Conservation (phyloP, 345 rosid species). For the Rubroshorea leprosula region DNA sequence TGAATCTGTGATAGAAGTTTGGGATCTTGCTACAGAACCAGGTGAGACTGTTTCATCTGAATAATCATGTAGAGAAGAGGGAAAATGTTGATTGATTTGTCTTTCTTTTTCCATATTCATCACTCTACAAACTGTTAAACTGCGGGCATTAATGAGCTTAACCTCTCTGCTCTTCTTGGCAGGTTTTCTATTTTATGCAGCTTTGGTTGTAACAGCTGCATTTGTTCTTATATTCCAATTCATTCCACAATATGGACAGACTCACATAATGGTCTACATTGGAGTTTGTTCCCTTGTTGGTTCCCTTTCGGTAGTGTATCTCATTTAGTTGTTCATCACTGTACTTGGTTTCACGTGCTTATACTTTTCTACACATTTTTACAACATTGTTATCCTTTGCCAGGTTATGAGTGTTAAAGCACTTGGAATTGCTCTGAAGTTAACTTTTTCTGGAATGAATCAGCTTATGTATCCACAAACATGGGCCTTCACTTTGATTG, state of each 20-base stretch:
- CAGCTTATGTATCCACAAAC: conserved; percentile 74
- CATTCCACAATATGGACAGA: conserved; percentile 84
- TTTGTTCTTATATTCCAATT: conserved; percentile 53
- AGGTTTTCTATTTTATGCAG: conserved; percentile 89
- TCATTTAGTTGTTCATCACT: background rate
- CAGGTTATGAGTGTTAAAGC: conserved; percentile 90
- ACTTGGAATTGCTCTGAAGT: conserved; percentile 71
- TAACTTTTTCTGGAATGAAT: conserved; percentile 72
- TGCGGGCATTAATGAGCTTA: background rate
- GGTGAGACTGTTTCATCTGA: conserved; percentile 33
- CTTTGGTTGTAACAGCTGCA: conserved; percentile 66
- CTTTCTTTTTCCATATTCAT: background rate
- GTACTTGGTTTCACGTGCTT: background rate
- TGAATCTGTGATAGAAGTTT: conserved; percentile 80
- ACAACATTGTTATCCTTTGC: conserved; percentile 1
- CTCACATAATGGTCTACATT: conserved; percentile 93
- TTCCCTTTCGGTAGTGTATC: conserved; percentile 74
- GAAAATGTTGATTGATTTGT: background rate
- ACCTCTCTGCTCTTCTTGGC: conserved; percentile 26
- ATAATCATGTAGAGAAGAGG: background rate
- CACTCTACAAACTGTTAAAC: background rate
- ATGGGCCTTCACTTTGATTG: conserved; percentile 59
- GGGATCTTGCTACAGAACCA: conserved; percentile 99
- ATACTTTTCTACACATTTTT: background rate
- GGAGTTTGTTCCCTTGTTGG: conserved; percentile 97